These are phyloP conservation scores for Sporothrix inflata DNA, from an alignment of 2,329 filamentous ascomycete species.

Conservation along the genomic window DNA sequence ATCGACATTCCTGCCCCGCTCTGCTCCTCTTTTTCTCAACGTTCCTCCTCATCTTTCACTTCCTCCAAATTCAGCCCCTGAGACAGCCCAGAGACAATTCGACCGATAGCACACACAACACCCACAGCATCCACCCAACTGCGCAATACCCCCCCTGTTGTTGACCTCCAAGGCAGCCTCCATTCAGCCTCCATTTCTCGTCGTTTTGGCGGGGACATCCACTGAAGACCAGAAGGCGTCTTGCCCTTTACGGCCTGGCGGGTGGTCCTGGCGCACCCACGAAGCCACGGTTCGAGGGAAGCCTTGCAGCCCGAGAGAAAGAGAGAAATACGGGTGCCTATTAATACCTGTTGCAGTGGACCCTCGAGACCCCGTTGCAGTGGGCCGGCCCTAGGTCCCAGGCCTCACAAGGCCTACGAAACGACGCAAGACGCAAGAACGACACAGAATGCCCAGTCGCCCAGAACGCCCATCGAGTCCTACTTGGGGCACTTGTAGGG, in stretches of 20 bases:
- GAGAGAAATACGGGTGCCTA: slow-evolving; percentile 8
- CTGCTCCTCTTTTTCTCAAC: neutral
- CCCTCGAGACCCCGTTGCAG: neutral
- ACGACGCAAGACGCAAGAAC: neutral
- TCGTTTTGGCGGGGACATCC: neutral
- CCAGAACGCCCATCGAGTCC: neutral
- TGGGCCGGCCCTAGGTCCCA: neutral
- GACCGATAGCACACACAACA: neutral
- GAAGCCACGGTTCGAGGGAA: neutral
- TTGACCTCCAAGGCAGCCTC: slow-evolving; percentile 11
- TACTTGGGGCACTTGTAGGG: neutral
- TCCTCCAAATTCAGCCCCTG: slow-evolving; percentile 7
- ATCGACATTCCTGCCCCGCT: neutral
- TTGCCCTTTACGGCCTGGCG: neutral
- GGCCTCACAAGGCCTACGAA: neutral
- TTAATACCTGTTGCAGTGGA: slow-evolving; percentile 2
- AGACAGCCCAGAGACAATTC: neutral
- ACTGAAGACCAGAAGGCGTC: neutral
- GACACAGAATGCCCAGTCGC: neutral
- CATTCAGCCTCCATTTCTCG: neutral
- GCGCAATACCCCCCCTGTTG: neutral
- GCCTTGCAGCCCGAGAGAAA: slow-evolving; percentile 2
- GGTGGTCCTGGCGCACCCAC: neutral
- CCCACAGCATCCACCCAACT: neutral
- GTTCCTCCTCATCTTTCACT: neutral